Percentiles rank a stretch among this genome's conserved stretches.
Evolutionary conservation across 208 protist species (phyloP).

Genomic region (Leishmania gerbilli): DNA sequence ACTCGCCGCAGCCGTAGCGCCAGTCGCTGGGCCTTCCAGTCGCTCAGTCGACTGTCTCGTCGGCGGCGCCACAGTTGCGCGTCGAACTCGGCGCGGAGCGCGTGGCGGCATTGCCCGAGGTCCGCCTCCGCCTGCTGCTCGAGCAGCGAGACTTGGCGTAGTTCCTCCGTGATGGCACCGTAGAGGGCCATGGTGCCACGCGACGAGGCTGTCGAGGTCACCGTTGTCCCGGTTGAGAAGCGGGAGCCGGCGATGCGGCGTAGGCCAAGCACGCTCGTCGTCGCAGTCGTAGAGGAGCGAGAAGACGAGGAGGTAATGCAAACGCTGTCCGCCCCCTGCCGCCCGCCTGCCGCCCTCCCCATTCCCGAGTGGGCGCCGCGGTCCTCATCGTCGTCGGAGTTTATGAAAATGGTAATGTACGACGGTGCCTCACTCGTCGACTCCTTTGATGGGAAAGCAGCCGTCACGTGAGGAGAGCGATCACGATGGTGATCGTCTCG

Average conservation of each 20-base stretch:
- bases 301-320: constrained; percentile 4
- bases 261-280: constrained; percentile 34
- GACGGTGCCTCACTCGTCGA: constrained; percentile 11
- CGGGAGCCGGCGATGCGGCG: constrained; percentile 20
- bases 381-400: constrained; percentile 34
- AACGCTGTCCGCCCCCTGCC: not conserved
- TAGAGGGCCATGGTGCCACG: constrained; percentile 61
- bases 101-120: constrained; percentile 27
- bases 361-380: not conserved
- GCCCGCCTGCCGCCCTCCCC: not conserved
- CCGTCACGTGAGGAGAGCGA: not conserved
- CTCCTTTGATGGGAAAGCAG: not conserved
- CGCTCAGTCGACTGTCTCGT: constrained; percentile 40
- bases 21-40: constrained; percentile 65
- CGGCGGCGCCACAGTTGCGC: constrained; percentile 26
- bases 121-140: constrained; percentile 27
- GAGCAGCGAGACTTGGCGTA: constrained; percentile 37
- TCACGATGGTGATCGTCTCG: not conserved
- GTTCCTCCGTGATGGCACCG: constrained; percentile 69
- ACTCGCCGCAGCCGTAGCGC: constrained; percentile 47
- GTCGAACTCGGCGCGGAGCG: constrained; percentile 46
- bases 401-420: constrained; percentile 49
- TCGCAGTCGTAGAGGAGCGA: not conserved
- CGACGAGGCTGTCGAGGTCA: constrained; percentile 43
- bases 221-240: constrained; percentile 20